phyloP scores from a whole-genome alignment of 2,329 filamentous ascomycete genomes.

The Aspergillus texensis region DNA sequence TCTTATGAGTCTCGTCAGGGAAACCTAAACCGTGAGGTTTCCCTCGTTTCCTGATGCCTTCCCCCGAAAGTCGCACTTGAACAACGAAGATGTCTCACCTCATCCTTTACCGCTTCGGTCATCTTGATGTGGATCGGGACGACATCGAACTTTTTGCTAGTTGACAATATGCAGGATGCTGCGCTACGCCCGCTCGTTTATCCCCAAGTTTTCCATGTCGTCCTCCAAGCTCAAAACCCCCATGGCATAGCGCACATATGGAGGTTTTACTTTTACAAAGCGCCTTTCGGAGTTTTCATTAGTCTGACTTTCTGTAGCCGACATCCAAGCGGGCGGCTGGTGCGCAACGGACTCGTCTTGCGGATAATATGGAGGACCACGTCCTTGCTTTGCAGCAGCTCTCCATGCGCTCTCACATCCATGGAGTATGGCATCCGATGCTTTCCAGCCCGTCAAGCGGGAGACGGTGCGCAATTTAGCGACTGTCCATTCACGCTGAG shows the following conservation, averaged over 20 bases:
- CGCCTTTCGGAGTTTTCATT: slow-evolving; percentile 49
- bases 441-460: slow-evolving; percentile 83
- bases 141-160: neutral
- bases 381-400: slow-evolving; percentile 70
- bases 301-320: slow-evolving; percentile 16
- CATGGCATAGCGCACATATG: slow-evolving; percentile 73
- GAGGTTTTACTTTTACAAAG: slow-evolving; percentile 62
- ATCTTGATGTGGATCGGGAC: neutral
- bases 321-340: slow-evolving; percentile 8
- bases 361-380: slow-evolving; percentile 72
- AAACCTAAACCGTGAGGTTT: neutral
- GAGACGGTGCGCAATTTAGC: slow-evolving; percentile 73
- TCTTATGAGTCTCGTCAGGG: neutral
- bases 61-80: neutral
- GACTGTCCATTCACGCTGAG: slow-evolving; percentile 78
- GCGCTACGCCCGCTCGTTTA: slow-evolving; percentile 42
- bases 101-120: neutral
- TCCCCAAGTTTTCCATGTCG: slow-evolving; percentile 67
- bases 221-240: slow-evolving; percentile 78
- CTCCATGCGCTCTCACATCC: slow-evolving; percentile 86
- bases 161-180: neutral
- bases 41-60: neutral
- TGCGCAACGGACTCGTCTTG: slow-evolving; percentile 23
- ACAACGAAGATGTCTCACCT: neutral
- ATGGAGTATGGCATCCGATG: slow-evolving; percentile 75